These are phyloP conservation scores for Lycium ferocissimum DNA, from an alignment of 257 asterid species.

Conservation along the genomic window DNA sequence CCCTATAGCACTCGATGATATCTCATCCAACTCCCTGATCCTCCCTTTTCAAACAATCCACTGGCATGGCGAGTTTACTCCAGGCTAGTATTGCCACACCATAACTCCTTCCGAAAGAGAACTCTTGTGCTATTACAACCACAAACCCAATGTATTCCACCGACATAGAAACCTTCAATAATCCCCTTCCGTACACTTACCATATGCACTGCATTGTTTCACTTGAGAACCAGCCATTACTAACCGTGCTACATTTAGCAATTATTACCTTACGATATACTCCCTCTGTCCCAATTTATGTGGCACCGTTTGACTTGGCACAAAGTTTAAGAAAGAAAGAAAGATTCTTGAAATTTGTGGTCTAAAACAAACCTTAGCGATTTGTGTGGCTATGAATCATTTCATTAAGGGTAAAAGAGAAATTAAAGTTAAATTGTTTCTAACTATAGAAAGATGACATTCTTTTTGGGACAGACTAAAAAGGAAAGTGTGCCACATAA, in stretches of 20 bases:
- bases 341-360: no score
- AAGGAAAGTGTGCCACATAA: no score
- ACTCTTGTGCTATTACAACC: neutral
- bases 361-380: no score
- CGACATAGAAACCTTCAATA: neutral
- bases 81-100: slow-evolving; percentile 15
- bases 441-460: no score
- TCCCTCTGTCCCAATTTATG: no score
- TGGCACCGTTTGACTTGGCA: no score
- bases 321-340: no score
- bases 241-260: neutral
- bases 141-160: neutral
- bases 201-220: neutral
- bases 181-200: neutral
- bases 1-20: neutral
- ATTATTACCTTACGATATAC: neutral
- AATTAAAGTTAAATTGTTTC: no score
- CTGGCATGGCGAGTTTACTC: neutral
- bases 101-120: neutral
- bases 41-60: neutral
- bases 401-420: no score
- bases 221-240: slow-evolving; percentile 14
- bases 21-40: neutral
- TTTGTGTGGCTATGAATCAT: no score
- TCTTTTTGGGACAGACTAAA: no score